phyloP scores from a whole-genome alignment of 805 yeast species.

The Metschnikowia proteae region DNA sequence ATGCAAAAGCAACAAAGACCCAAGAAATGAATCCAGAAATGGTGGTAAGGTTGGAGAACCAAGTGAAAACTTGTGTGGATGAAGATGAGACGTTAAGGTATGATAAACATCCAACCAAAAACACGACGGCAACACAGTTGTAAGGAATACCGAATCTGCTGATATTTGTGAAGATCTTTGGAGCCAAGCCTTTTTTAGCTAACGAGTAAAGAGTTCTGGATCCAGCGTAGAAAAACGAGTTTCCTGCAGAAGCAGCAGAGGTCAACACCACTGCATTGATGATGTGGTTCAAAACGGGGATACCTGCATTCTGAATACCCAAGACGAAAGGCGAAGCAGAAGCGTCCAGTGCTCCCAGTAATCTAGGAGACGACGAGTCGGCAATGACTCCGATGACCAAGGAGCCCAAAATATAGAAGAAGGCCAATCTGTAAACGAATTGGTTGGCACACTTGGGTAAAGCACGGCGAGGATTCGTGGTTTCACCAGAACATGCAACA shows the following conservation, averaged over 20 bases:
- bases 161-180: conserved; percentile 16
- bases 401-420: conserved; percentile 39
- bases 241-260: conserved; percentile 46
- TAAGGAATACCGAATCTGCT: conserved; percentile 46
- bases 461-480: conserved; percentile 54
- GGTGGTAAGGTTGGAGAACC: conserved; percentile 65
- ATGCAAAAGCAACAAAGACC: conserved; percentile 51
- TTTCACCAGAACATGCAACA: conserved; percentile 55
- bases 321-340: conserved; percentile 78
- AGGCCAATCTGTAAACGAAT: conserved; percentile 49
- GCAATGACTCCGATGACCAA: conserved; percentile 41
- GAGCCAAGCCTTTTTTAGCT: conserved; percentile 18
- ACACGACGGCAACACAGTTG: conserved; percentile 29
- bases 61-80: conserved; percentile 52
- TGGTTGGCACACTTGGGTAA: conserved; percentile 60
- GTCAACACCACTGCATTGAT: conserved; percentile 75
- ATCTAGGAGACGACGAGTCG: conserved; percentile 23
- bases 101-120: conserved; percentile 43
- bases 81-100: conserved; percentile 53
- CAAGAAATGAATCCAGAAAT: conserved; percentile 66
- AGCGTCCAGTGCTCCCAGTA: conserved; percentile 37
- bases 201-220: conserved; percentile 19
- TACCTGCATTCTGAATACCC: conserved; percentile 68
- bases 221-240: conserved; percentile 20
- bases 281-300: conserved; percentile 66